These are phyloP conservation scores for Paxillus involutus DNA, from an alignment of 768 basidiomycete species.

Conservation along the genomic window DNA sequence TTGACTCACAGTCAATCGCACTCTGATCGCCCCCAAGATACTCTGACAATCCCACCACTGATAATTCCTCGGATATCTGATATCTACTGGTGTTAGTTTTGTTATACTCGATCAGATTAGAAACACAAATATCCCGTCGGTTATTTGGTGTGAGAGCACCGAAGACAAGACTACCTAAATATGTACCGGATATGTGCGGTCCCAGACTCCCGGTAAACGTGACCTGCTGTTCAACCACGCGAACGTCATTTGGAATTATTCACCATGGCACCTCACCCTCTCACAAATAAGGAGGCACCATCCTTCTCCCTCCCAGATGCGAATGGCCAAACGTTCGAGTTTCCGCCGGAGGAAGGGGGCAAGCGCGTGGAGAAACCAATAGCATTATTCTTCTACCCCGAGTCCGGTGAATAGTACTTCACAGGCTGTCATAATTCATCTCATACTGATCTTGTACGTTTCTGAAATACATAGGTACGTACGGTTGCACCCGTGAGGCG, in stretches of 20 bases:
- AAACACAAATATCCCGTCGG: not conserved
- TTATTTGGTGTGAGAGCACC: too few species aligned
- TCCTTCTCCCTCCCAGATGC: conserved; percentile 62
- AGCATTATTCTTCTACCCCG: conserved; percentile 79
- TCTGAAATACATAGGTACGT: conserved; percentile 48
- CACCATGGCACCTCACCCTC: conserved; percentile 45
- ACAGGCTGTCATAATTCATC: not conserved
- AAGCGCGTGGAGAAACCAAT: conserved; percentile 43
- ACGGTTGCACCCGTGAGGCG: conserved; percentile 79
- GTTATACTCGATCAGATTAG: conserved; percentile 5
- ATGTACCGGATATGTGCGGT: not conserved
- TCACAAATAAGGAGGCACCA: conserved; percentile 68
- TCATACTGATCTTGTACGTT: not conserved
- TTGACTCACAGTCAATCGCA: too few species aligned
- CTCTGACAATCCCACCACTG: not conserved
- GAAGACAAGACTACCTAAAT: conserved; percentile 4
- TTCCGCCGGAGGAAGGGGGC: conserved; percentile 57
- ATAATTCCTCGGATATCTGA: conserved; percentile 3
- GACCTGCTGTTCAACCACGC: not conserved
- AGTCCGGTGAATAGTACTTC: conserved; percentile 48
- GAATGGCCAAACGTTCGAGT: conserved; percentile 57
- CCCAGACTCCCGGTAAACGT: not conserved
- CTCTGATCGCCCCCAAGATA: not conserved
- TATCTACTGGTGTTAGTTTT: not conserved
- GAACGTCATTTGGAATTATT: not conserved